Base-by-base conservation (phyloP, 108 stramenopile genomes). In the Schizochytrium sp. region DNA sequence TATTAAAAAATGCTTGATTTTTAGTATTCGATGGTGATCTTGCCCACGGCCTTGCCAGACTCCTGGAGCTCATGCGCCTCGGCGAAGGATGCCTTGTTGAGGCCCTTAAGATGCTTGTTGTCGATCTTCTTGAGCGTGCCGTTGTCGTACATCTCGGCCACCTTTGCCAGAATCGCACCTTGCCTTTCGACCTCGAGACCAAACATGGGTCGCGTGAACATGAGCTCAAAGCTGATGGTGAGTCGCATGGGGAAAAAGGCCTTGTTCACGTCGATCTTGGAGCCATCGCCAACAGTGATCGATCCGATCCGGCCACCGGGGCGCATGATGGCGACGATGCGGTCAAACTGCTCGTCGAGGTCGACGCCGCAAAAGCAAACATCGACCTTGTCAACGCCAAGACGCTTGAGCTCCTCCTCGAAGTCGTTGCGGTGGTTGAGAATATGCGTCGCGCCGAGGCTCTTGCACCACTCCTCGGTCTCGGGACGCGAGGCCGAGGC, bases 401-500 rank as follows among this genome's bases (percentile, higher is more conserved):
- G 58, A 23, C 44, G 44, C 87, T 41, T 34, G 44, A 87, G 57
- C 87, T 87, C 44, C 43, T 41, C 34, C 8, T 58, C 34, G 21
- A 87, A 58, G 34, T 58, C 44, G 18, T 87, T 45, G 58, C 44
- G 59, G 60, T 87, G 87, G 57, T 60, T 87, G 19, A 87, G 18
- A 34, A 87, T 45, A 34, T 87, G 87, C 21, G 34, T 41, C 0
- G 87, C 87, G 44, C 87, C 87, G 34, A 60, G 87, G 21, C 25
- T 25, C 87, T 60, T 60, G 87, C 55, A 58, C 58, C 60, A 87
- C 55, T 58, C 44, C 87, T 58, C 60, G 57, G 59, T 60, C 58
- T 87, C 87, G n/a, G 87, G 87, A 14, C 87, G 87, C 43, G 87
- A 87, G 14, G 87, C 87, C 44, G 87, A 23, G 21, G 87, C 87